A percentile compares a stretch with the other conserved stretches of the same genome.
These are phyloP conservation scores for Angophora floribunda DNA, from an alignment of 345 rosid genomes.

Conservation along the genomic window DNA sequence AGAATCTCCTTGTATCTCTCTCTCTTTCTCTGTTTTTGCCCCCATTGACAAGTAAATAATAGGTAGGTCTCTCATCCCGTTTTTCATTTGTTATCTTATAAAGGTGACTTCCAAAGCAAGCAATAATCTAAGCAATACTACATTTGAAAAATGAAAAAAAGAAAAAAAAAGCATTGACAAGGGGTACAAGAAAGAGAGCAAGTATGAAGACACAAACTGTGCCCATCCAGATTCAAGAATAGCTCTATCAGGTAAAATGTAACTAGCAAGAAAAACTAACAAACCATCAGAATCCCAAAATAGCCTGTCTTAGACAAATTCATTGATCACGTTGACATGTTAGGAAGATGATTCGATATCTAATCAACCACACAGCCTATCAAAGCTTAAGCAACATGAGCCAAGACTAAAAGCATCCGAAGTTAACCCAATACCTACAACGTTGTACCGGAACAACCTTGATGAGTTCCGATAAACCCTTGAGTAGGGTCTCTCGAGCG, in stretches of 20 bases:
- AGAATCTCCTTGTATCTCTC: not conserved
- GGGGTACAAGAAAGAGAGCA: not conserved
- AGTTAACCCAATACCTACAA: slow-evolving; percentile 36
- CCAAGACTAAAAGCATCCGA: not conserved
- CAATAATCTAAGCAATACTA: not conserved
- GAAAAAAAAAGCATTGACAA: not conserved
- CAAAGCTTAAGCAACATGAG: not conserved
- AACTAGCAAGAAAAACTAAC: not conserved
- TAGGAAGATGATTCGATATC: not conserved
- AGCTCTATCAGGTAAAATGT: not conserved
- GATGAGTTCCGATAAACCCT: slow-evolving; percentile 44
- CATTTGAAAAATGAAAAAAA: not conserved
- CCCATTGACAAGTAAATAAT: not conserved
- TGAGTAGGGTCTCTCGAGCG: slow-evolving; percentile 40
- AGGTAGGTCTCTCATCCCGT: not conserved
- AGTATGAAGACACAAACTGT: not conserved
- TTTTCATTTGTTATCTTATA: not conserved
- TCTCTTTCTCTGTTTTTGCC: not conserved
- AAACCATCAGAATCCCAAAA: not conserved
- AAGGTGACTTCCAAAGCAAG: not conserved
- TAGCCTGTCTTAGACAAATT: not conserved
- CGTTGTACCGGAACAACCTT: slow-evolving; percentile 42
- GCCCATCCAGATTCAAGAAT: not conserved
- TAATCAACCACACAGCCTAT: not conserved
- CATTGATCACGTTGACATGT: not conserved